phyloP scores from a whole-genome alignment of 768 basidiomycete species.

The Xerocomellus chrysenteron region DNA sequence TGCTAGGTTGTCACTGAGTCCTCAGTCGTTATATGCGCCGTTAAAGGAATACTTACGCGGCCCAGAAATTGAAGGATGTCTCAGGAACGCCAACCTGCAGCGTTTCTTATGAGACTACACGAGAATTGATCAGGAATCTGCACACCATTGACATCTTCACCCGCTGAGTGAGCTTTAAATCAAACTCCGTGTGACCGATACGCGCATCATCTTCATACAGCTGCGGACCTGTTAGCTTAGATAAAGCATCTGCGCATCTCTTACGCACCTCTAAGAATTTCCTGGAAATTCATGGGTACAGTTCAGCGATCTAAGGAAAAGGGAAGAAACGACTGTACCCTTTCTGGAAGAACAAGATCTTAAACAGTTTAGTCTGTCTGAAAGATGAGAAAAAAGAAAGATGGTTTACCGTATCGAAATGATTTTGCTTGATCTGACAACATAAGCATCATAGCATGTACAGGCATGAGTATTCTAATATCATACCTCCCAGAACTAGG shows the following conservation, averaged over 20 bases:
- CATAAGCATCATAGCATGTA: constrained; percentile 3
- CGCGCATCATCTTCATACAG: constrained; percentile 97
- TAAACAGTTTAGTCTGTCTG: constrained; percentile 16
- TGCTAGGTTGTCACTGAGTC: constrained; percentile 40
- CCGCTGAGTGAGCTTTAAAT: constrained; percentile 84
- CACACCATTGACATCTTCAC: constrained; percentile 99
- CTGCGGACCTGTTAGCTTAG: constrained; percentile 22
- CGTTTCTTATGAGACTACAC: background rate
- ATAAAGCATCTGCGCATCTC: background rate
- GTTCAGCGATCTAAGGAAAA: background rate
- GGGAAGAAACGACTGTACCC: constrained; percentile 50
- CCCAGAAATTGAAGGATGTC: constrained; percentile 90
- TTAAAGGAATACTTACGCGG: constrained; percentile 55
- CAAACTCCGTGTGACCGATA: constrained; percentile 92
- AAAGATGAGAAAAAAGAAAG: background rate
- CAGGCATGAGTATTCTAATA: background rate
- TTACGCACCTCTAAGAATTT: constrained; percentile 74
- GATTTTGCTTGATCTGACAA: constrained; percentile 89
- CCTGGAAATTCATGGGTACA: constrained; percentile 38
- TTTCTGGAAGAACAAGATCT: constrained; percentile 98
- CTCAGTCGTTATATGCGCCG: constrained; percentile 1
- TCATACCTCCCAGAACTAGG: constrained; percentile 73
- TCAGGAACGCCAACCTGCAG: constrained; percentile 92
- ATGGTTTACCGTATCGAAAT: constrained; percentile 80
- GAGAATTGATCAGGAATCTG: background rate